A percentile compares a stretch with the other conserved stretches of the same genome.
These are phyloP conservation scores for Penicillium odoratum DNA, from an alignment of 495 filamentous ascomycete species.

Conservation along the genomic window DNA sequence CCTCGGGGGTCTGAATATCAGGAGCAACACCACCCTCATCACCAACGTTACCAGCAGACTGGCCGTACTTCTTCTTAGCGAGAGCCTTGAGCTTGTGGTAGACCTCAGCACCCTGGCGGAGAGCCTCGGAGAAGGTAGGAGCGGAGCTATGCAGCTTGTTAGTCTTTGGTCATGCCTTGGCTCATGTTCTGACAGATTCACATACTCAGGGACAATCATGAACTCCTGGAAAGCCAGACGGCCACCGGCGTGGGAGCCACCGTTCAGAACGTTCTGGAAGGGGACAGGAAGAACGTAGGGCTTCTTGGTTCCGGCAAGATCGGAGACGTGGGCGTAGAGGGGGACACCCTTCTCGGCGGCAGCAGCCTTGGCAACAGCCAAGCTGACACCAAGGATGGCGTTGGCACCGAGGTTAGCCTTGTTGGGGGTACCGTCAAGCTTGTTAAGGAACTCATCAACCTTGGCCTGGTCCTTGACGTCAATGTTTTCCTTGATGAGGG, in stretches of 20 bases:
- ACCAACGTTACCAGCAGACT: constrained; percentile 96
- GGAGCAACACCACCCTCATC: constrained; percentile 99
- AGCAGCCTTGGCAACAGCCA: constrained; percentile 97
- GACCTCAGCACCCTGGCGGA: constrained; percentile 93
- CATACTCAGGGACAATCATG: constrained; percentile 95
- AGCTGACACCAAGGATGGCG: constrained; percentile 93
- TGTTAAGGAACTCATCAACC: constrained; percentile 92
- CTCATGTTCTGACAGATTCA: constrained; percentile 17
- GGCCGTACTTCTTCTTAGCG: constrained; percentile 99
- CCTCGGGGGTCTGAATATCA: constrained; percentile 94
- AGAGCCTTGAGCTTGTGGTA: constrained; percentile 97
- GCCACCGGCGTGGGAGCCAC: constrained; percentile 98
- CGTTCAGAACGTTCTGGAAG: constrained; percentile 99
- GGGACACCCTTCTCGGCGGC: constrained; percentile 98
- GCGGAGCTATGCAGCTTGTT: constrained; percentile 50
- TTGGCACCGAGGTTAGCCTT: constrained; percentile 99
- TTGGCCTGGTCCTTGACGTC: constrained; percentile 96
- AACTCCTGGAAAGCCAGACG: constrained; percentile 99
- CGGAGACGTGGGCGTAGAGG: constrained; percentile 96
- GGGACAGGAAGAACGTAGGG: constrained; percentile 98
- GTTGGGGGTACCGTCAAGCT: constrained; percentile 94
- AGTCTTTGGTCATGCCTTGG: background rate
- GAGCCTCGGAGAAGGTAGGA: constrained; percentile 87
- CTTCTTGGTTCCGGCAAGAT: constrained; percentile 99
- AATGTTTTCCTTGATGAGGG: constrained; percentile 85